These are phyloP conservation scores for Tetrapisispora namnaoensis DNA, from an alignment of 805 yeast species.

Conservation along the genomic window DNA sequence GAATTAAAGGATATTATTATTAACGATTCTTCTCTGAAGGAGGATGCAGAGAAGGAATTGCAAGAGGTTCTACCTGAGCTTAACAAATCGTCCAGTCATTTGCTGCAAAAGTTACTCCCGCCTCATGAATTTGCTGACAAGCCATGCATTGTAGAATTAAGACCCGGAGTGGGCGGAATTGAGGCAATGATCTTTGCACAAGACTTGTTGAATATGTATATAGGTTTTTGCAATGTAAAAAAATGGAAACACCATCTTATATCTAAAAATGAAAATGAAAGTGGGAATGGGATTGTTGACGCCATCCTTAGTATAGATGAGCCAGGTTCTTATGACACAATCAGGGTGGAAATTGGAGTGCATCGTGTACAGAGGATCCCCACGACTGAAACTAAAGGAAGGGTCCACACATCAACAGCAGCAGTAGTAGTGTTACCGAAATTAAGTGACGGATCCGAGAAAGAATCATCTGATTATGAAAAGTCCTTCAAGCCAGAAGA, in stretches of 20 bases:
- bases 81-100: constrained; percentile 31
- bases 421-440: constrained; percentile 92
- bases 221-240: constrained; percentile 51
- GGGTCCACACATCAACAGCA: constrained; percentile 92
- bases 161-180: constrained; percentile 95
- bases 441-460: constrained; percentile 47
- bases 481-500: constrained; percentile 77
- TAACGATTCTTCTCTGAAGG: constrained; percentile 30
- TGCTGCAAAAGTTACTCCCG: constrained; percentile 61
- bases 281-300: constrained; percentile 61
- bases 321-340: constrained; percentile 62
- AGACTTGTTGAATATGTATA: constrained; percentile 75
- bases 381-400: constrained; percentile 83
- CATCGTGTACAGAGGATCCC: constrained; percentile 95
- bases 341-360: constrained; percentile 87
- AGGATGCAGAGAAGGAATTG: constrained; percentile 58
- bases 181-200: constrained; percentile 85
- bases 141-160: constrained; percentile 69
- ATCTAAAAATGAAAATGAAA: constrained; percentile 44
- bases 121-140: constrained; percentile 66
- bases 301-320: constrained; percentile 68
- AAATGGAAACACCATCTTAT: constrained; percentile 60
- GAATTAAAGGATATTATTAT: constrained; percentile 29
- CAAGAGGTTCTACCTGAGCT: constrained; percentile 38
- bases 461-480: constrained; percentile 42